Evolutionary conservation across 495 filamentous ascomycete genomes (phyloP).

Genomic region (Pseudevernia furfuracea): DNA sequence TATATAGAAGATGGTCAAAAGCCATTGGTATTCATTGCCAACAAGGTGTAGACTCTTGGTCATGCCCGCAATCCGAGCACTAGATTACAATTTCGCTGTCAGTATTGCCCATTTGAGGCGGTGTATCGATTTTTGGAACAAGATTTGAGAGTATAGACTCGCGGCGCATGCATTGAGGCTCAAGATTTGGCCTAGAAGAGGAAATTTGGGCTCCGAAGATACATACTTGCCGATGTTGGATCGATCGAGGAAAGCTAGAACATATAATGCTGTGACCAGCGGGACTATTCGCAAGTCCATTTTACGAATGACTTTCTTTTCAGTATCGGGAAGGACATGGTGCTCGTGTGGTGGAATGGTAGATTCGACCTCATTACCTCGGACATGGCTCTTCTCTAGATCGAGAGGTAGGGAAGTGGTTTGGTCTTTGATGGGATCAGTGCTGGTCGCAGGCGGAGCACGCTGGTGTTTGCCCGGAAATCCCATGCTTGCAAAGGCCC

Average conservation of each 20-base stretch:
- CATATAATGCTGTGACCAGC: slow-evolving; percentile 48
- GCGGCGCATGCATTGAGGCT: background rate
- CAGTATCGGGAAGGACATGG: slow-evolving; percentile 43
- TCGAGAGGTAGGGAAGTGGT: background rate
- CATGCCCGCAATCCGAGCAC: slow-evolving; percentile 56
- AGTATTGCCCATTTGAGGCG: background rate
- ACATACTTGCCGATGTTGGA: slow-evolving; percentile 57
- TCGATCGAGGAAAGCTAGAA: slow-evolving; percentile 60
- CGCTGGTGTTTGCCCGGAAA: slow-evolving; percentile 14
- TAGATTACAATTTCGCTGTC: background rate
- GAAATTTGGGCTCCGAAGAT: background rate
- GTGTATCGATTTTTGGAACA: background rate
- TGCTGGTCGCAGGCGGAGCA: slow-evolving; percentile 19
- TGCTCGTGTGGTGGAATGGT: slow-evolving; percentile 10
- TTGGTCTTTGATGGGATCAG: slow-evolving; percentile 14
- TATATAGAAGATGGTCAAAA: slow-evolving; percentile 73
- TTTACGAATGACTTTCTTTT: slow-evolving; percentile 52
- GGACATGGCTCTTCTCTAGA: slow-evolving; percentile 12
- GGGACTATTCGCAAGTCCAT: slow-evolving; percentile 48
- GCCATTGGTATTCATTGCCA: slow-evolving; percentile 55
- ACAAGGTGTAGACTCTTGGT: slow-evolving; percentile 44
- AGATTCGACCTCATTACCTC: slow-evolving; percentile 5
- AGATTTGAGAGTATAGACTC: background rate
- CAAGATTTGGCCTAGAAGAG: background rate
- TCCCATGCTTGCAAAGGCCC: slow-evolving; percentile 19